Conservation (phyloP, 1,284 basidiomycete species). For the Thecaphora thlaspeos region DNA sequence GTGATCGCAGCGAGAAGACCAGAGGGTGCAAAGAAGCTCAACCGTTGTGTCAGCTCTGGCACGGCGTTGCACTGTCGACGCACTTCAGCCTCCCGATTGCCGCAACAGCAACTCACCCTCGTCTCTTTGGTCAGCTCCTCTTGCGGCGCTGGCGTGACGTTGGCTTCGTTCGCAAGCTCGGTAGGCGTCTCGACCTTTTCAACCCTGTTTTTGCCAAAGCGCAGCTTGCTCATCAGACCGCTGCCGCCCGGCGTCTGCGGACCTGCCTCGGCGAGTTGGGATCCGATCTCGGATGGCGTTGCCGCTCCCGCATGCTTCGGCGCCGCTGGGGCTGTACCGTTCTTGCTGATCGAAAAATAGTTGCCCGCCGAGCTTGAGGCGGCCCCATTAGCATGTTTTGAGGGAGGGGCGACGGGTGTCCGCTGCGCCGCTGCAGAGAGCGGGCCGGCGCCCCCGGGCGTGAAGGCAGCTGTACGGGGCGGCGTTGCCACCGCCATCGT, state of each 20-base stretch:
- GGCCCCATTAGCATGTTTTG: not conserved
- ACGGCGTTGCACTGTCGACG: too few species aligned
- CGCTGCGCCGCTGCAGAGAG: constrained; percentile 3
- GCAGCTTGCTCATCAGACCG: constrained; percentile 40
- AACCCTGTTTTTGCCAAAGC: constrained; percentile 30
- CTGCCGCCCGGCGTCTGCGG: constrained; percentile 9
- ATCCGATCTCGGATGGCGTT: not conserved
- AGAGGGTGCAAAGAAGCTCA: too few species aligned
- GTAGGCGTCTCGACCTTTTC: constrained; percentile 22
- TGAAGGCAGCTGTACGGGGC: constrained; percentile 38
- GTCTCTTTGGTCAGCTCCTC: constrained; percentile 4
- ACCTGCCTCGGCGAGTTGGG: too few species aligned
- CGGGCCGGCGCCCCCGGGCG: constrained; percentile 13
- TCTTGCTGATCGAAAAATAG: constrained; percentile 31
- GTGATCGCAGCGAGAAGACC: not conserved
- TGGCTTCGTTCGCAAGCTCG: constrained; percentile 11
- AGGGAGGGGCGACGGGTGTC: not conserved
- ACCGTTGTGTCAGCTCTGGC: too few species aligned
- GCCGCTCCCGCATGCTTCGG: not conserved
- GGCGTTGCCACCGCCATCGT: constrained; percentile 42
- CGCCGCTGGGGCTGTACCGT: too few species aligned
- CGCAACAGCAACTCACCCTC: not conserved
- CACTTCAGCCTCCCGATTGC: too few species aligned
- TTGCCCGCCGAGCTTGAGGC: constrained; percentile 6
- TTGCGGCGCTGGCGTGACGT: constrained; percentile 6